Base-by-base conservation (phyloP, 2,329 filamentous ascomycete species). In the Fusarium decemcellulare region DNA sequence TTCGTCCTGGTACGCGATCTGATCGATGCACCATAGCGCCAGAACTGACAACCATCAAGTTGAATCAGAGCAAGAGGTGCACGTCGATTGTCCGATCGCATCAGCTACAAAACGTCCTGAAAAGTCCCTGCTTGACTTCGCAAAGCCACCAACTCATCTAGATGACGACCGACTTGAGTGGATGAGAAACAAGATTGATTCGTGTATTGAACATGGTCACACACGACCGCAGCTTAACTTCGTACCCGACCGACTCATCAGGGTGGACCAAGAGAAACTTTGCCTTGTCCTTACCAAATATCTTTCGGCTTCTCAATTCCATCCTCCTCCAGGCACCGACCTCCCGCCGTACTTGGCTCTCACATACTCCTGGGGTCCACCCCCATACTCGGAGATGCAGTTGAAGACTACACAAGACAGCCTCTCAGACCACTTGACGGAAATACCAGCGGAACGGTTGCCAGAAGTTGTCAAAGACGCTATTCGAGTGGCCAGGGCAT, bases 361-460 rank as follows among this genome's bases (percentile, higher is more conserved):
- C 16, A 55, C 37, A n/a, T 44, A 55, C 29, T 55, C 29, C 18
- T 55, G 39, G 51, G 51, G 51, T 5, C 51, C 51, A 6, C 15
- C 37, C 7, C 37, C 51, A 8, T 27, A 54, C 18, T n/a, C 51
- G 7, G 15, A 29, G 10, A 42, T 30, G 16, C 51, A 54, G 2
- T 37, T 54, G 15, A 54, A 54, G 14, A 54, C 51, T 2, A 54
- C 51, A n/a, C 14, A 29, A n/a, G 29, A 16, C n/a, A 43, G 43
- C 6, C 15, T 54, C 15, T 16, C 18, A 11, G 15, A 43, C 6
- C 51, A 54, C 16, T 14, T 42, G 3, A 6, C 16, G 37, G 18
- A 5, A 9, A 54, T 48, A 6, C 44, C 44, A 32, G 44, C 29
- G 10, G n/a, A 27, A 7, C 27, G 11, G 27, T 32, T 48, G 11